Evolutionary conservation across 768 basidiomycete species (phyloP).

Genomic region (Pulveroboletus sp.): DNA sequence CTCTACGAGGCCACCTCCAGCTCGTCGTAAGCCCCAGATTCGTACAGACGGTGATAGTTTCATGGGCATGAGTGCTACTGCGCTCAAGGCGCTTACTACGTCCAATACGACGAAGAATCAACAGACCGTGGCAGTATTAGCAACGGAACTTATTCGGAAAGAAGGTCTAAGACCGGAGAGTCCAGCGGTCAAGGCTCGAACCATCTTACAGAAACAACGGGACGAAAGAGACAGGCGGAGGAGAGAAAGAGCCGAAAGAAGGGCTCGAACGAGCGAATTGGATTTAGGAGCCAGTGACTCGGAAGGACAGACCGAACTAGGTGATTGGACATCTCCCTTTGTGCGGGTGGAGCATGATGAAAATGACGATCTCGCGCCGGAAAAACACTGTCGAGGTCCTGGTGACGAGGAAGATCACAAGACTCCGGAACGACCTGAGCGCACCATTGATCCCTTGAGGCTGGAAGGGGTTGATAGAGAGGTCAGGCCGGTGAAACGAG

Average conservation of each 20-base stretch:
- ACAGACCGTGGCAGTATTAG: constrained; percentile 54
- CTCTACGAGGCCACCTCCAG: constrained; percentile 27
- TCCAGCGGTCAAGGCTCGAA: constrained; percentile 70
- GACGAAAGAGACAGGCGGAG: constrained; percentile 57
- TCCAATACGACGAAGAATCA: constrained; percentile 75
- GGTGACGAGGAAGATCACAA: constrained; percentile 82
- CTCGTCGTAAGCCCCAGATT: constrained; percentile 44
- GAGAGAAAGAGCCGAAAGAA: constrained; percentile 55
- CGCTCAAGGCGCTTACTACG: constrained; percentile 65
- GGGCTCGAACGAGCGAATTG: constrained; percentile 47
- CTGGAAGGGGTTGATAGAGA: constrained; percentile 33
- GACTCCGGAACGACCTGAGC: constrained; percentile 51
- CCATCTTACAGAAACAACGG: constrained; percentile 59
- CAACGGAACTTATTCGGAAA: constrained; percentile 67
- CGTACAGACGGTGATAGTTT: constrained; percentile 43
- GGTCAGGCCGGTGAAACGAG: constrained; percentile 44
- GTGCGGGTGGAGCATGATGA: constrained; percentile 20
- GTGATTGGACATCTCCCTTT: constrained; percentile 1
- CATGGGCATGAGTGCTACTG: constrained; percentile 63
- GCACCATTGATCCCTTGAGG: constrained; percentile 39
- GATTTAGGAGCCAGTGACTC: constrained; percentile 24
- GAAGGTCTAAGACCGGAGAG: constrained; percentile 73
- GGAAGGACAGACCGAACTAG: constrained; percentile 25
- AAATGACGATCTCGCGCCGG: constrained; percentile 21
- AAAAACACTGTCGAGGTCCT: constrained; percentile 56